These are phyloP conservation scores for Nemania sp. DNA, from an alignment of 2,329 filamentous ascomycete species.

Conservation along the genomic window DNA sequence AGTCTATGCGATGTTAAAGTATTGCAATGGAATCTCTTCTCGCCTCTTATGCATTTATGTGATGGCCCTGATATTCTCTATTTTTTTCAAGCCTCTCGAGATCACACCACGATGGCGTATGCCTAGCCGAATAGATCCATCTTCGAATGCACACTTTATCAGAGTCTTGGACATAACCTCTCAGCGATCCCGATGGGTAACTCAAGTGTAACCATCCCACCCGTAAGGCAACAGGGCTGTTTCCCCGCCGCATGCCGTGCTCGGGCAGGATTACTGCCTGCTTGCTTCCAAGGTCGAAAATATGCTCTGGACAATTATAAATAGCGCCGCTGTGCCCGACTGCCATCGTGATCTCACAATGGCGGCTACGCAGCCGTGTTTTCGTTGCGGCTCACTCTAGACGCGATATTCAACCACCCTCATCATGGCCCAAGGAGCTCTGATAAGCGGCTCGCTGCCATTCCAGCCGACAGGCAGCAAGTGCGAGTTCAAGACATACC, in stretches of 20 bases:
- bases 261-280: constrained; percentile 1
- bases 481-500: constrained; percentile 38
- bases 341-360: neutral
- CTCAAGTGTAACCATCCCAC: no score
- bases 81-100: neutral
- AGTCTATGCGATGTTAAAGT: no score
- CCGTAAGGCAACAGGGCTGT: no score
- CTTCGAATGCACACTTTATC: no score
- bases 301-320: constrained; percentile 11
- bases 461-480: constrained; percentile 22
- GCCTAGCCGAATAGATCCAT: no score
- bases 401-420: neutral
- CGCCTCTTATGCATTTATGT: neutral
- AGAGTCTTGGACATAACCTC: no score
- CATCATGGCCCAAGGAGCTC: constrained; percentile 4
- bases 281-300: neutral
- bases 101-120: no score
- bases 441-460: neutral
- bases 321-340: constrained; percentile 12
- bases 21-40: neutral
- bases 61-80: no score
- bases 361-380: constrained; percentile 2
- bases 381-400: neutral
- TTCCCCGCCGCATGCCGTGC: neutral
- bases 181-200: no score